phyloP scores from a whole-genome alignment of 2,329 filamentous ascomycete species.

The Pseudohalonectria lignicola region DNA sequence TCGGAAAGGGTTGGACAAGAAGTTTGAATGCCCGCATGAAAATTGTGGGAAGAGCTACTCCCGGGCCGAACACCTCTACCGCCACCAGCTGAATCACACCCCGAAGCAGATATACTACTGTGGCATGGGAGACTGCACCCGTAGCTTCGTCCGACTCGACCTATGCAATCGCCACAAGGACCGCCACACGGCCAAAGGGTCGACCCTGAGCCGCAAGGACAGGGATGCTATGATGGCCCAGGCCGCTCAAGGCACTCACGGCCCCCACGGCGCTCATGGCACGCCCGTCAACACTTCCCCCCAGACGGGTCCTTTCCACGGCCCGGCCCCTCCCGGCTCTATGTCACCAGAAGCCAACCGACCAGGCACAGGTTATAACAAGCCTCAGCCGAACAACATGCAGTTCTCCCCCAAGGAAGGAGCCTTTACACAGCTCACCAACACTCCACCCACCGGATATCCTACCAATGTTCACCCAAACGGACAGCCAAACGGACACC shows the following conservation, averaged over 20 bases:
- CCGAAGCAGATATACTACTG: constrained; percentile 93
- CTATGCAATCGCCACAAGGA: constrained; percentile 78
- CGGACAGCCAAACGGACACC: background rate
- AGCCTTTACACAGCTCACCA: constrained; percentile 8
- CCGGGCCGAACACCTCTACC: constrained; percentile 68
- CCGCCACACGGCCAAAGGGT: constrained; percentile 69
- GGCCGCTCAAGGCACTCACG: too few relatives aligned
- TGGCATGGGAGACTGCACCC: constrained; percentile 81
- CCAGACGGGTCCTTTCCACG: background rate
- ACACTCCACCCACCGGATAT: constrained; percentile 14
- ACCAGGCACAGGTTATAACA: constrained; percentile 27
- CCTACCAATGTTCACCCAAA: background rate
- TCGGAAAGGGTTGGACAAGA: constrained; percentile 69
- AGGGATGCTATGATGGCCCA: constrained; percentile 54
- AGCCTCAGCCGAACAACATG: constrained; percentile 11
- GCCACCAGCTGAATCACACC: constrained; percentile 91
- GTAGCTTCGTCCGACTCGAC: constrained; percentile 88
- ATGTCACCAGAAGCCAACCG: constrained; percentile 37
- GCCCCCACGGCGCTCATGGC: too few relatives aligned
- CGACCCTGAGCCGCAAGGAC: constrained; percentile 65
- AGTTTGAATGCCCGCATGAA: constrained; percentile 73
- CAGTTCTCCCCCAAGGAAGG: background rate
- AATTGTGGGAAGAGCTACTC: constrained; percentile 96
- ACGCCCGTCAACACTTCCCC: too few relatives aligned
- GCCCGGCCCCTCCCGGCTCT: constrained; percentile 28